phyloP scores from a whole-genome alignment of 768 basidiomycete genomes.

The Boletus rufocinnamomeus region DNA sequence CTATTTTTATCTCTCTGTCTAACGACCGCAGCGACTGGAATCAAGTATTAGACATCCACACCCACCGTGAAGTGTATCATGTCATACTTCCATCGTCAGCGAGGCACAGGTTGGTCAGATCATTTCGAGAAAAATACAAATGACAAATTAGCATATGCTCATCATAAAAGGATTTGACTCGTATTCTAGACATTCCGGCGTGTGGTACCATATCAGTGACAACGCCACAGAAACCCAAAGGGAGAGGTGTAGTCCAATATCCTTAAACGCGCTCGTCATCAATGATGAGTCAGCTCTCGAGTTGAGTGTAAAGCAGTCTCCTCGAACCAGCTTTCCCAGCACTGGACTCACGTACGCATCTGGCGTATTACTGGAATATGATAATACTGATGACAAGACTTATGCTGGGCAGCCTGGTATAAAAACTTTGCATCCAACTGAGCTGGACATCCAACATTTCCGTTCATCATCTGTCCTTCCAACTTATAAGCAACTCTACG shows the following conservation, averaged over 20 bases:
- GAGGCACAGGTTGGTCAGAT: not conserved
- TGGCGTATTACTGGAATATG: no score
- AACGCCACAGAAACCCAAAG: no score
- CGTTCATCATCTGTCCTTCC: no score
- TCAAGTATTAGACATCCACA: not conserved
- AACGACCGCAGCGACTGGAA: not conserved
- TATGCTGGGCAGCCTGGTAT: no score
- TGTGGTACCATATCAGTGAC: no score
- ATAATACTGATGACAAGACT: no score
- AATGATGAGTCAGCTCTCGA: not conserved
- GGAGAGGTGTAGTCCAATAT: not conserved
- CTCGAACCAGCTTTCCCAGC: not conserved
- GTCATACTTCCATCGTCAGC: slow-evolving; percentile 1
- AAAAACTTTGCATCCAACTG: no score
- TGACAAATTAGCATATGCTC: not conserved
- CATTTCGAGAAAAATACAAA: not conserved
- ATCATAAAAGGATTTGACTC: not conserved
- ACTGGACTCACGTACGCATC: no score
- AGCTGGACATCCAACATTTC: not conserved
- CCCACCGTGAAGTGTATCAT: not conserved
- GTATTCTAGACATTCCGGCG: no score
- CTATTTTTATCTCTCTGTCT: not conserved
- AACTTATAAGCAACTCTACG: no score
- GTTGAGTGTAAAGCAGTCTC: not conserved
- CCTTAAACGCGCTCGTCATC: not conserved